Evolutionary conservation across 352 stramenopile genomes (phyloP).

Genomic region (Globisporangium megalacanthum): DNA sequence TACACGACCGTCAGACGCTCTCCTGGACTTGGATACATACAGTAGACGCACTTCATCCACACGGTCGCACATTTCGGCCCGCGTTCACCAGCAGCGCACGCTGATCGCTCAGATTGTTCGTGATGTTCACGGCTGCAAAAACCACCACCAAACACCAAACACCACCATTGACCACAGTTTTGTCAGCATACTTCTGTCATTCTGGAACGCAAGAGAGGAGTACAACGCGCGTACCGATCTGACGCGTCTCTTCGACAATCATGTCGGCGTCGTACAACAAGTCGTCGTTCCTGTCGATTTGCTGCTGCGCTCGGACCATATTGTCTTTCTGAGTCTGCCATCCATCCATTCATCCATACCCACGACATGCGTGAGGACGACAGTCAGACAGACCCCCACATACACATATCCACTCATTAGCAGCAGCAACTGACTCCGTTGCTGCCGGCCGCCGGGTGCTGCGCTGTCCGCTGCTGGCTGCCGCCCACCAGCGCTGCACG

Average conservation of each 20-base stretch:
- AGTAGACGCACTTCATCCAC: neutral
- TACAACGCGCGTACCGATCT: slow-evolving; percentile 26
- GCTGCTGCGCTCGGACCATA: slow-evolving; percentile 58
- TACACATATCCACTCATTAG: too few species aligned
- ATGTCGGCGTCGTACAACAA: slow-evolving; percentile 58
- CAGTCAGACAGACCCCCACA: neutral
- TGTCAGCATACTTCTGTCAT: neutral
- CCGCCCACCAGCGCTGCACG: slow-evolving; percentile 66
- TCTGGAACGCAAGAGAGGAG: neutral
- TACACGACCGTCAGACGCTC: neutral
- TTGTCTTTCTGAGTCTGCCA: slow-evolving; percentile 32
- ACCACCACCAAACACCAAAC: neutral
- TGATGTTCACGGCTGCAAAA: slow-evolving; percentile 51
- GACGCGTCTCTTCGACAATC: slow-evolving; percentile 61
- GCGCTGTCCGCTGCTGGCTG: slow-evolving; percentile 44
- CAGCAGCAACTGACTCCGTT: slow-evolving; percentile 16
- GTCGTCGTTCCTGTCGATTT: slow-evolving; percentile 64
- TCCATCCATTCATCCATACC: neutral
- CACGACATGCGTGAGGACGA: neutral
- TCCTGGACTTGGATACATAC: neutral
- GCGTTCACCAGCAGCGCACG: slow-evolving; percentile 64
- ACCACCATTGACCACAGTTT: neutral
- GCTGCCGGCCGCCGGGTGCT: slow-evolving; percentile 25
- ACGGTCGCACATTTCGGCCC: slow-evolving; percentile 47
- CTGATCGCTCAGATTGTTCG: slow-evolving; percentile 47